Base-by-base conservation (phyloP, 345 rosid genomes). In the Psidium friedrichsthalianum region DNA sequence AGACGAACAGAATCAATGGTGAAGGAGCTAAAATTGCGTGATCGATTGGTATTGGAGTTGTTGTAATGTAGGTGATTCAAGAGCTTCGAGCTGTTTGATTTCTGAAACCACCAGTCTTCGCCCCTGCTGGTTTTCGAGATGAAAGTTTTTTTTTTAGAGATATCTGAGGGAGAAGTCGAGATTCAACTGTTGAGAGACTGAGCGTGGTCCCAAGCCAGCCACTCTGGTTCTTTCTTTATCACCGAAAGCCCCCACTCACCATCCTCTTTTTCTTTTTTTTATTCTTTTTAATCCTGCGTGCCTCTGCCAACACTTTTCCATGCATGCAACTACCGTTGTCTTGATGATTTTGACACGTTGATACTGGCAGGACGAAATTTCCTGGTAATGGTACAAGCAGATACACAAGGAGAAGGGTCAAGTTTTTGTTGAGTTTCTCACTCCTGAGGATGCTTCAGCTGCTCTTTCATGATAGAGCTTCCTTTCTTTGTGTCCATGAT, bases 371-470 rank as follows among this genome's bases (percentile, higher is more conserved):
- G 86, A 92, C 85, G 78, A 91, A 86, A 83, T 74, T 61, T 82
- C 82, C 86, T 8, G 88, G 90, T 86, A 92, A 93, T 87, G 94
- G 92, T 83, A 90, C 89, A 52, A 88, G 89, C 86, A 96, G 99
- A 92, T 94, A 61, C 93, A 94, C 92, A 94, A 91, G 87, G 99
- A 94, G 87, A 96, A 94, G 89, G 76, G 92, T 21, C 99, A 95
- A 90, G 99, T 98, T 51, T 87, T 97, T 88, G 92, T 96, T 59
- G 99, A 97, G 89, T 96, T 97, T 91, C 97, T 96, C 86, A 96
- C 99, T 47, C 96, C 99, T 27, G 94, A 96, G 90, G 99, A 97
- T 93, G 98, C 99, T 76, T 92, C 98, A 82, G 93, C 97, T 88
- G 99, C 98, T 83, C 95, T 96, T 88, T 93, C 93, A 85, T 91